These are phyloP conservation scores for Phytophthora constricta DNA, from an alignment of 352 stramenopile species.

Conservation along the genomic window DNA sequence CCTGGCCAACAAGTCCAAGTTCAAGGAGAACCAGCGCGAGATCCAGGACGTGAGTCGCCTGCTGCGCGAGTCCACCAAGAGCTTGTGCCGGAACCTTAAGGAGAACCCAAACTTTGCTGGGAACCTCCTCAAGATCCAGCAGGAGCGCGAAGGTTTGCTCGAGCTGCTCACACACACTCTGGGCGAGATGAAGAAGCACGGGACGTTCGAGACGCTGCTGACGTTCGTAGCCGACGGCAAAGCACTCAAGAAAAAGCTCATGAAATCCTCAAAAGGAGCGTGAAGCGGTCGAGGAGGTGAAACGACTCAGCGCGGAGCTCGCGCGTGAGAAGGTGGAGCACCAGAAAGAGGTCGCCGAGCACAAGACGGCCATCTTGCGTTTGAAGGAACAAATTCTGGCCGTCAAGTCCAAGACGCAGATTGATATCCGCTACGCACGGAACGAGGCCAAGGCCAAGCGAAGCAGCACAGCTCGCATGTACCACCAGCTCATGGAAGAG, in stretches of 20 bases:
- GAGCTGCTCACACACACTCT: constrained; percentile 74
- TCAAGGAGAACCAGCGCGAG: constrained; percentile 93
- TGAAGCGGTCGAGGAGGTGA: constrained; percentile 88
- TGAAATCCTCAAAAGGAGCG: constrained; percentile 89
- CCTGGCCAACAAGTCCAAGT: constrained; percentile 93
- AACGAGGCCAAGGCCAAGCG: constrained; percentile 89
- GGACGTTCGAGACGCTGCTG: constrained; percentile 79
- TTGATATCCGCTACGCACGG: constrained; percentile 80
- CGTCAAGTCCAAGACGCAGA: constrained; percentile 86
- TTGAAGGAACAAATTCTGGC: constrained; percentile 87
- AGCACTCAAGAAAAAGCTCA: constrained; percentile 75
- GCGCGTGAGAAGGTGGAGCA: constrained; percentile 79
- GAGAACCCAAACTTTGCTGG: constrained; percentile 94
- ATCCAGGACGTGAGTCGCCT: constrained; percentile 92
- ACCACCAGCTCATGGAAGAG: constrained; percentile 83
- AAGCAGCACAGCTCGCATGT: constrained; percentile 77
- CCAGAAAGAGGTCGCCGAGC: constrained; percentile 76
- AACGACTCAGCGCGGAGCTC: constrained; percentile 84
- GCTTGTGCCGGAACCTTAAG: constrained; percentile 92
- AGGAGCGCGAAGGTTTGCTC: constrained; percentile 86
- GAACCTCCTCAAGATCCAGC: constrained; percentile 93
- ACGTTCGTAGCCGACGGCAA: constrained; percentile 82
- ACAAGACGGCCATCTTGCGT: constrained; percentile 69
- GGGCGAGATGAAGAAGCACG: constrained; percentile 73
- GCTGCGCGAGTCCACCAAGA: constrained; percentile 92